These are phyloP conservation scores for Parsonsia alboflavescens DNA, from an alignment of 257 asterid species.

Conservation along the genomic window DNA sequence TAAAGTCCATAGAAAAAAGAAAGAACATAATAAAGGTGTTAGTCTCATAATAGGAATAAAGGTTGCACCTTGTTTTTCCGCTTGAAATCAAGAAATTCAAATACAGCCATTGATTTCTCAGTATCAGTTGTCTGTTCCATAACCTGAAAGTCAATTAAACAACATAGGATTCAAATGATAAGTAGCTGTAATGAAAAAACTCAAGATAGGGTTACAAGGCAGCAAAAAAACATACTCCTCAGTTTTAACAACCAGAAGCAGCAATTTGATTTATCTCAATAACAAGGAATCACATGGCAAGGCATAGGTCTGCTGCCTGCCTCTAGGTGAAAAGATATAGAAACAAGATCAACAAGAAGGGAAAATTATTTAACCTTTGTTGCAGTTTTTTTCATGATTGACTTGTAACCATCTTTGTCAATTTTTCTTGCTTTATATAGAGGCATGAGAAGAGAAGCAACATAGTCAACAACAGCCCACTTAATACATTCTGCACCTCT, in stretches of 20 bases:
- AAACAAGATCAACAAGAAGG: constrained; percentile 7
- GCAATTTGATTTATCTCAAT: not conserved
- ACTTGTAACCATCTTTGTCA: constrained; percentile 83
- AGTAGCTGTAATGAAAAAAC: constrained; percentile 10
- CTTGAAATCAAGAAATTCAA: constrained; percentile 86
- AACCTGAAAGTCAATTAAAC: constrained; percentile 51
- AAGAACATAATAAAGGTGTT: not conserved
- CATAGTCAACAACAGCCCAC: constrained; percentile 87
- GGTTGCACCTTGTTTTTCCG: constrained; percentile 88
- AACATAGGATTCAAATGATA: constrained; percentile 17
- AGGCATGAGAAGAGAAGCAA: constrained; percentile 95
- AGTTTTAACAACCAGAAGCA: not conserved
- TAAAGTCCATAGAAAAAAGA: too few relatives aligned
- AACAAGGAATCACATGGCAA: constrained; percentile 3
- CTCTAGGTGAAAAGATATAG: not conserved
- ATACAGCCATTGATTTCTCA: constrained; percentile 82
- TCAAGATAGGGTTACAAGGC: not conserved
- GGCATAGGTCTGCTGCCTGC: not conserved
- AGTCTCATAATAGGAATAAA: constrained; percentile 14
- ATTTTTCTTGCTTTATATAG: constrained; percentile 92
- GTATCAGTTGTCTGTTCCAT: constrained; percentile 86
- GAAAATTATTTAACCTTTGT: constrained; percentile 65
- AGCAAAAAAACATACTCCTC: not conserved
- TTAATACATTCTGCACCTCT: constrained; percentile 85
- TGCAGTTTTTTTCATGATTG: constrained; percentile 97